phyloP scores from a whole-genome alignment of 1,284 basidiomycete species.

The Leccinum subrobustum region DNA sequence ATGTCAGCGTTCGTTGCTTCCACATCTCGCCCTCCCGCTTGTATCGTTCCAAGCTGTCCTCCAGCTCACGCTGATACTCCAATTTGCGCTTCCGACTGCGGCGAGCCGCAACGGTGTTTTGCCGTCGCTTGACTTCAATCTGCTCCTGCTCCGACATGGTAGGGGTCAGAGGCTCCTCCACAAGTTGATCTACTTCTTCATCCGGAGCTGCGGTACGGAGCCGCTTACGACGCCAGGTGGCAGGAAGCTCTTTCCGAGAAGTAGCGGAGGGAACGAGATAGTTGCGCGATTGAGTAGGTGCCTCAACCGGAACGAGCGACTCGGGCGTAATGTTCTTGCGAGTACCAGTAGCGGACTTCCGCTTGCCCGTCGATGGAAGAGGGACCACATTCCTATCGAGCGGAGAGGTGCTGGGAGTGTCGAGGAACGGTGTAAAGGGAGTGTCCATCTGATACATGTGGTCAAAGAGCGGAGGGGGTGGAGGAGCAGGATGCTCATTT shows the following conservation, averaged over 20 bases:
- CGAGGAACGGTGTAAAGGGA: conserved; percentile 44
- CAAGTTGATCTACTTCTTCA: conserved; percentile 47
- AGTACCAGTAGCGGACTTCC: conserved; percentile 45
- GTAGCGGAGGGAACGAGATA: conserved; percentile 58
- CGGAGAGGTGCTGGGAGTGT: conserved; percentile 41
- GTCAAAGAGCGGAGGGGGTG: conserved; percentile 34
- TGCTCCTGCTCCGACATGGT: conserved; percentile 53
- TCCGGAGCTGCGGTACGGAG: conserved; percentile 49
- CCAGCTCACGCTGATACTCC: conserved; percentile 64
- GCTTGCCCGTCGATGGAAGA: conserved; percentile 23
- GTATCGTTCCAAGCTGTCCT: conserved; percentile 49
- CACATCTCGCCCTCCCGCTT: conserved; percentile 54
- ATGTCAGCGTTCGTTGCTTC: conserved; percentile 51
- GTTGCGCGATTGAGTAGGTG: conserved; percentile 56
- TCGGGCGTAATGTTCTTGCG: conserved; percentile 52
- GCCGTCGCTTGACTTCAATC: conserved; percentile 75
- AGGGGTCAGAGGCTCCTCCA: conserved; percentile 46
- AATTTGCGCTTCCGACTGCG: conserved; percentile 75
- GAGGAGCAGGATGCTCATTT: conserved; percentile 11
- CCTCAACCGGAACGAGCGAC: conserved; percentile 52
- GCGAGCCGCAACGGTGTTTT: conserved; percentile 80
- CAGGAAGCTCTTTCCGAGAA: conserved; percentile 56
- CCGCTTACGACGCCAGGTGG: conserved; percentile 57
- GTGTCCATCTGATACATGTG: conserved; percentile 42
- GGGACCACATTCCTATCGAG: conserved; percentile 17